These are phyloP conservation scores for Rhizodiscina lignyota DNA, from an alignment of 495 filamentous ascomycete genomes.

Conservation along the genomic window DNA sequence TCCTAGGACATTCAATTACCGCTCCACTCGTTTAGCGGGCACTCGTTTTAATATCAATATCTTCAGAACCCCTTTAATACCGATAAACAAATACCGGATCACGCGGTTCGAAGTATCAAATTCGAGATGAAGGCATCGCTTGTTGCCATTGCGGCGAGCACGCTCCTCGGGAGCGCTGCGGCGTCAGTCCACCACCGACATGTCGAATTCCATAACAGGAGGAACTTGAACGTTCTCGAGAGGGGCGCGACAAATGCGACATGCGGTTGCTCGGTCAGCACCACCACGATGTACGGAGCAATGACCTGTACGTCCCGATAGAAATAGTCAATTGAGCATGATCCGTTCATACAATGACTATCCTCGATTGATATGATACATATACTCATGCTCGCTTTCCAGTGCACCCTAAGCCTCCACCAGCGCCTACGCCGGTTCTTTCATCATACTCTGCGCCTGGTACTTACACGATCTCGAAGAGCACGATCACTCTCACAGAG, in stretches of 20 bases:
- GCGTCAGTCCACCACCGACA: constrained; percentile 44
- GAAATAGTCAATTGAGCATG: background rate
- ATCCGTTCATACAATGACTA: constrained; percentile 5
- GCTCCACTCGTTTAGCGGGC: constrained; percentile 97
- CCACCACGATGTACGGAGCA: constrained; percentile 28
- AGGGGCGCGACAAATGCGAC: constrained; percentile 24
- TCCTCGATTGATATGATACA: background rate
- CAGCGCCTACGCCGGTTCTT: constrained; percentile 25
- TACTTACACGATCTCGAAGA: constrained; percentile 65
- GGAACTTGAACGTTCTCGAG: constrained; percentile 6
- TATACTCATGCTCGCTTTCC: no score
- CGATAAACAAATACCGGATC: no score
- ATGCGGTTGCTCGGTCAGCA: constrained; percentile 56
- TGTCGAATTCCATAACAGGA: constrained; percentile 37
- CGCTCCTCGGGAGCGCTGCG: constrained; percentile 44
- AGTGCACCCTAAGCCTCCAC: constrained; percentile 14
- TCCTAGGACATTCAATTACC: constrained; percentile 60
- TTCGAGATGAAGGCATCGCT: constrained; percentile 50
- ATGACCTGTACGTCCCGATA: constrained; percentile 2
- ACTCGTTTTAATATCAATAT: constrained; percentile 39
- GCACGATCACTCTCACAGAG: constrained; percentile 49
- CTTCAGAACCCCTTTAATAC: constrained; percentile 7
- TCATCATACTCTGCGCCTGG: constrained; percentile 57
- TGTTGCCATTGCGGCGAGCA: constrained; percentile 46
- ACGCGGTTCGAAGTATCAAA: no score